Percentiles rank a stretch among this genome's conserved stretches.
phyloP scores from a whole-genome alignment of 768 basidiomycete species.

The Grammothele lineata region DNA sequence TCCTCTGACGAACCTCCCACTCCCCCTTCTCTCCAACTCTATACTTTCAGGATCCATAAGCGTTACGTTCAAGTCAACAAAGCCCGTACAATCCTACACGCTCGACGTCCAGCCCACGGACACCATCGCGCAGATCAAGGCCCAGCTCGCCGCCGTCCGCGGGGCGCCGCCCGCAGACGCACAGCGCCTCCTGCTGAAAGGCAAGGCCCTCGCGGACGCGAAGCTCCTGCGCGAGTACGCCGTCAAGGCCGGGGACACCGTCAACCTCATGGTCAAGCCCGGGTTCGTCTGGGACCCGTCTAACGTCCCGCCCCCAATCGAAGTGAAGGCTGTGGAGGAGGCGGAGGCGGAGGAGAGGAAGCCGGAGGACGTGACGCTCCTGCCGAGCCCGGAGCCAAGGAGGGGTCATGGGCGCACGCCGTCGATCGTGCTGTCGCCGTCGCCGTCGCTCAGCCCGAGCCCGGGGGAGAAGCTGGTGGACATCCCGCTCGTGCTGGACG shows the following conservation, averaged over 20 bases:
- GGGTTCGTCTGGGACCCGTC: constrained; percentile 62
- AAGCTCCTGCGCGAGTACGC: constrained; percentile 91
- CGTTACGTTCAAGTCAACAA: constrained; percentile 87
- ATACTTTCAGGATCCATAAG: constrained; percentile 41
- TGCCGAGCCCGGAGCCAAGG: constrained; percentile 21
- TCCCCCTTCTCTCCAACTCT: no score
- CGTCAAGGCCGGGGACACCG: constrained; percentile 71
- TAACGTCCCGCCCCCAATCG: constrained; percentile 24
- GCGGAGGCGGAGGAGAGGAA: constrained; percentile 6
- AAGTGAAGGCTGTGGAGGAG: neutral
- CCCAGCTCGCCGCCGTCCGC: constrained; percentile 60
- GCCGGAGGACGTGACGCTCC: constrained; percentile 14
- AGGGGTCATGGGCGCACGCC: constrained; percentile 64
- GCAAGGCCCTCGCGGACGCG: constrained; percentile 85
- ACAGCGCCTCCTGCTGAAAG: constrained; percentile 88
- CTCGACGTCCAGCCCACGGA: constrained; percentile 78
- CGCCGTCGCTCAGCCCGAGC: constrained; percentile 48
- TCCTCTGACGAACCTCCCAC: no score
- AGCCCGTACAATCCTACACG: constrained; percentile 75
- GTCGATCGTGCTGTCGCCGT: constrained; percentile 74
- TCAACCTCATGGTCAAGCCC: constrained; percentile 87
- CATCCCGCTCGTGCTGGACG: constrained; percentile 67
- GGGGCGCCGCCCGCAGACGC: constrained; percentile 73
- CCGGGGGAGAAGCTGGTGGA: constrained; percentile 47
- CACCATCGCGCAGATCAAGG: constrained; percentile 76